Conservation (phyloP, 2,329 filamentous ascomycete species). For the Grosmannia clavigera region DNA sequence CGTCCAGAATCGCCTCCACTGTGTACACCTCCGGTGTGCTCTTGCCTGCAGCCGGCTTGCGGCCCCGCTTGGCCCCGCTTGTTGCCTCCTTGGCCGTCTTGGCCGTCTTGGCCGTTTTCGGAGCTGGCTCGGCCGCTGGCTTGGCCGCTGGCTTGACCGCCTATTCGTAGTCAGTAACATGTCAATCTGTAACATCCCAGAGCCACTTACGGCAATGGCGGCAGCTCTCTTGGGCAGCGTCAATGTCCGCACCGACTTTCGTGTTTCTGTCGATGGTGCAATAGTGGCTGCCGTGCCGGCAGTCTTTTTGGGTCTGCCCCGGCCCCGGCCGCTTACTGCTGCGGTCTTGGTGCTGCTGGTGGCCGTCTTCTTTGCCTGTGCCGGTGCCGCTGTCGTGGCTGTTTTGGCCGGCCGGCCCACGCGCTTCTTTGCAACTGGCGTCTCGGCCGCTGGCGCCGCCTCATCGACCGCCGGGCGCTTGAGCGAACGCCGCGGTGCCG, state of each 20-base stretch:
- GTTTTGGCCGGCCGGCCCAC: background rate
- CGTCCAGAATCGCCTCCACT: constrained; percentile 34
- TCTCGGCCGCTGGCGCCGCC: background rate
- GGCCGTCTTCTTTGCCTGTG: background rate
- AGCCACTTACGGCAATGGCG: background rate
- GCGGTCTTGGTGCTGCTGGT: background rate
- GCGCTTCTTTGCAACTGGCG: background rate
- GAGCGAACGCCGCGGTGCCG: background rate
- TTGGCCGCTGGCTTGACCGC: background rate
- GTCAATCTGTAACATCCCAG: no score
- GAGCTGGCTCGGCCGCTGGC: background rate
- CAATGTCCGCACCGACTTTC: background rate
- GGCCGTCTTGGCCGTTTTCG: background rate
- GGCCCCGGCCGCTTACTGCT: no score
- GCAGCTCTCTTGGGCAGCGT: background rate
- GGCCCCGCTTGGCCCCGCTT: background rate
- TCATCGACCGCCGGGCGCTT: background rate
- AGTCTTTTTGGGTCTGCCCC: background rate
- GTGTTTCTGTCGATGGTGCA: background rate
- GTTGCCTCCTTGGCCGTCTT: background rate
- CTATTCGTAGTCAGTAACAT: background rate
- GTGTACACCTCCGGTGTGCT: constrained; percentile 23
- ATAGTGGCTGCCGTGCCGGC: background rate
- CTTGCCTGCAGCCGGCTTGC: constrained; percentile 1
- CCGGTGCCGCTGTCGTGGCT: background rate